Evolutionary conservation across 2,329 filamentous ascomycete species (phyloP).

Genomic region (Penicillium aurantiogriseum): DNA sequence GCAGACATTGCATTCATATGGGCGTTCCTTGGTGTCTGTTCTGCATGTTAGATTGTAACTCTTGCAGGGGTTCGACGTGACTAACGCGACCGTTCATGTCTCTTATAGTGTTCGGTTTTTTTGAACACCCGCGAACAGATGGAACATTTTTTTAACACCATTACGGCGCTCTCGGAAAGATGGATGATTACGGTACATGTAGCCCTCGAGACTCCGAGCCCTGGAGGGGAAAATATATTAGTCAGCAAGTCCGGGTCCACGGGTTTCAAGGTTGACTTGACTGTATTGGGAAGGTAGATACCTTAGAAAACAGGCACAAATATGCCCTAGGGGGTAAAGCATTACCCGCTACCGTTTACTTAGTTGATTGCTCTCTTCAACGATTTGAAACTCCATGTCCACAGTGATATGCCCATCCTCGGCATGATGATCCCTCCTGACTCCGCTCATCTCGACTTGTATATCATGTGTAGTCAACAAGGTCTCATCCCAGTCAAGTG

Average conservation of each 20-base stretch:
- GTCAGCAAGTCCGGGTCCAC: constrained; percentile 2
- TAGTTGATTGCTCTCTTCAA: not conserved
- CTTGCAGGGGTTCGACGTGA: constrained; percentile 11
- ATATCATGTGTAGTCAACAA: not conserved
- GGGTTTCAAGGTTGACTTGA: not conserved
- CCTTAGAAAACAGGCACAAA: not conserved
- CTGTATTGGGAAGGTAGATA: not conserved
- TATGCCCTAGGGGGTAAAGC: not conserved
- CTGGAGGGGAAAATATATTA: not conserved
- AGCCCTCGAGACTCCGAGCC: not conserved
- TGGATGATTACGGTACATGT: constrained; percentile 1
- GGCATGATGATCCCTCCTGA: not conserved
- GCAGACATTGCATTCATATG: constrained; percentile 54
- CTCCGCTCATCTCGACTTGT: not conserved
- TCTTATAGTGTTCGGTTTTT: constrained; percentile 56
- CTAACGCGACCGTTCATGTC: constrained; percentile 56
- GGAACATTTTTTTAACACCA: constrained; percentile 46
- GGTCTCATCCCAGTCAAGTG: not conserved
- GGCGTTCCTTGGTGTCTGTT: constrained; percentile 55
- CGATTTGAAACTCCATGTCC: not conserved
- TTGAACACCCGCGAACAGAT: constrained; percentile 56
- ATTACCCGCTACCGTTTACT: not conserved
- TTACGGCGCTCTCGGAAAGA: constrained; percentile 24
- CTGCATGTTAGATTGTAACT: constrained; percentile 8
- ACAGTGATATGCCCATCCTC: not conserved